Conservation (phyloP, 345 rosid genomes). For the Leavenworthia alabamica region DNA sequence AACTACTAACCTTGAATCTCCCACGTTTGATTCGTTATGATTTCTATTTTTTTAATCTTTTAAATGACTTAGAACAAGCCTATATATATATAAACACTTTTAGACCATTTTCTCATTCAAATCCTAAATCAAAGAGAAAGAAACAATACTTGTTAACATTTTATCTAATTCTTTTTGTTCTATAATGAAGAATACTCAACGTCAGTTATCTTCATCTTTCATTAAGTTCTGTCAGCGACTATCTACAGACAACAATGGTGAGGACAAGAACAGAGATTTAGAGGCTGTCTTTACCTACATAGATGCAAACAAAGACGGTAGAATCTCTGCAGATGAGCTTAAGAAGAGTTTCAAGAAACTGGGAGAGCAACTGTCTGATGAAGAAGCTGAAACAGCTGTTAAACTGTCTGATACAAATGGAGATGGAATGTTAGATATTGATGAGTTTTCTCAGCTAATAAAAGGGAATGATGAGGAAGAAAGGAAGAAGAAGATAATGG, state of each 20-base stretch:
- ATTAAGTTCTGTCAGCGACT: conserved; percentile 12
- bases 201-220: conserved; percentile 30
- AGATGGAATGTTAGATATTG: conserved; percentile 50
- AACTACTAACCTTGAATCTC: conserved; percentile 6
- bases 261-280: conserved; percentile 20
- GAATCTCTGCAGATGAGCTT: conserved; percentile 48
- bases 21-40: conserved; percentile 17
- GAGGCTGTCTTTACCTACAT: conserved; percentile 43
- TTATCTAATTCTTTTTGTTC: not conserved
- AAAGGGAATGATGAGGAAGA: conserved; percentile 40
- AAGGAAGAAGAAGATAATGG: conserved; percentile 36
- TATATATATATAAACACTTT: conserved; percentile 7
- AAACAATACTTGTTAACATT: no score
- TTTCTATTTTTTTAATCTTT: not conserved
- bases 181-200: conserved; percentile 25
- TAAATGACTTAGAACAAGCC: not conserved
- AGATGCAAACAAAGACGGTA: conserved; percentile 60
- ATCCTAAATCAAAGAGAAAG: not conserved
- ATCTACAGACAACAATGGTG: not conserved
- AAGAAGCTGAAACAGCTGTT: conserved; percentile 50
- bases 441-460: conserved; percentile 52
- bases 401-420: conserved; percentile 48
- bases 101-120: conserved; percentile 19
- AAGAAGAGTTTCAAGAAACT: conserved; percentile 38
- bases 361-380: conserved; percentile 45